Conservation (phyloP, 2,329 filamentous ascomycete genomes). For the Hirsutella rhossiliensis region DNA sequence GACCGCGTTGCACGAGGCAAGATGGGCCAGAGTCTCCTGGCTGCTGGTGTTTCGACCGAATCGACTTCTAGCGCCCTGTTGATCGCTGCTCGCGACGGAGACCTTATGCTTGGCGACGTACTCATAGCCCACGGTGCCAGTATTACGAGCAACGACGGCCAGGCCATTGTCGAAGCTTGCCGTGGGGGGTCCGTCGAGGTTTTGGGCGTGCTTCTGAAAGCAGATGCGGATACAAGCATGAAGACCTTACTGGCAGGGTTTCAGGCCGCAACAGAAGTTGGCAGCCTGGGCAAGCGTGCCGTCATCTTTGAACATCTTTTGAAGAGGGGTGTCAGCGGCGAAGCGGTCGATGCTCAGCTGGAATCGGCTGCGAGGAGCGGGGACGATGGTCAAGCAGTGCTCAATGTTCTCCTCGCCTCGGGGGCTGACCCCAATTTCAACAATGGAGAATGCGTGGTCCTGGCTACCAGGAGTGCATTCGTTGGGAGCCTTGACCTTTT, state of each 20-base stretch:
- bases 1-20: constrained; percentile 26
- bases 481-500: constrained; percentile 37
- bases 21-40: constrained; percentile 33
- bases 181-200: constrained; percentile 36
- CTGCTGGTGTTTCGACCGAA: constrained; percentile 30
- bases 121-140: constrained; percentile 40
- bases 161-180: constrained; percentile 42
- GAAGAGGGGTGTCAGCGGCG: constrained; percentile 34
- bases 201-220: constrained; percentile 35
- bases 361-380: constrained; percentile 39
- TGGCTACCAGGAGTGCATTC: constrained; percentile 38
- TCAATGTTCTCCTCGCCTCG: constrained; percentile 36
- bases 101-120: constrained; percentile 36
- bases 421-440: constrained; percentile 45
- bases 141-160: constrained; percentile 36
- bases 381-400: constrained; percentile 32
- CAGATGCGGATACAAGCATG: constrained; percentile 24
- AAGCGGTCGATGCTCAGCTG: constrained; percentile 39
- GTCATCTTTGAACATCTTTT: constrained; percentile 39
- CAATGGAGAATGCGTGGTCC: constrained; percentile 41
- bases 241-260: constrained; percentile 37
- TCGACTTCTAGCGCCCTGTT: constrained; percentile 38
- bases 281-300: constrained; percentile 34
- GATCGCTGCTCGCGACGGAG: constrained; percentile 38
- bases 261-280: constrained; percentile 40